A percentile compares a stretch with the other conserved stretches of the same genome.
phyloP scores from a whole-genome alignment of 139 green algal species.

The Pseudopediastrum boryanum region DNA sequence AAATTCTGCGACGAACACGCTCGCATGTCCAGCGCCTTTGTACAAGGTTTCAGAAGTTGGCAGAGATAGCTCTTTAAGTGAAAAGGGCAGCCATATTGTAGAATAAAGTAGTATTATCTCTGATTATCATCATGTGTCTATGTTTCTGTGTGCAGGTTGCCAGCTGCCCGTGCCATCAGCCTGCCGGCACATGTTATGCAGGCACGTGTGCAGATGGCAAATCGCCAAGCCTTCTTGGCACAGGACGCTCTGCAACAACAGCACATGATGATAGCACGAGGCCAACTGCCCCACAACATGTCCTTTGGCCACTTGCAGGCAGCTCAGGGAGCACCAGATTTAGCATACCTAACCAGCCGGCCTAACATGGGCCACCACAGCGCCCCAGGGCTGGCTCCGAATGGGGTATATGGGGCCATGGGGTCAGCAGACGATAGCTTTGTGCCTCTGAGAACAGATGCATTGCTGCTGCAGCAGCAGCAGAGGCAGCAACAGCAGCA shows the following conservation, averaged over 20 bases:
- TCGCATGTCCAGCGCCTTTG: conserved; percentile 3
- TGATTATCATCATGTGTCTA: too few species aligned
- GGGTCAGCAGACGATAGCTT: background rate
- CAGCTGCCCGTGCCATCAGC: conserved; percentile 13
- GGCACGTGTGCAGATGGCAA: conserved; percentile 25
- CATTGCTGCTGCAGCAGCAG: conserved; percentile 12
- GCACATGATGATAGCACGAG: conserved; percentile 13
- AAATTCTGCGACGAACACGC: background rate
- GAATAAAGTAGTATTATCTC: background rate
- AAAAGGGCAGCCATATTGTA: background rate
- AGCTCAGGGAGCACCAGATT: conserved; percentile 26
- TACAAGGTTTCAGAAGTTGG: background rate
- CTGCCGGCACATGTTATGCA: conserved; percentile 27
- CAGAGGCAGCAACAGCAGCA: background rate
- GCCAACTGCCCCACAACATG: background rate
- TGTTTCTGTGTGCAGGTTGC: conserved; percentile 6
- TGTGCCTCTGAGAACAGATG: background rate
- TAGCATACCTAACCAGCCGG: too few species aligned
- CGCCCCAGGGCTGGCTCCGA: background rate
- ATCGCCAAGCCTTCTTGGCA: conserved; percentile 3
- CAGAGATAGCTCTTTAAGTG: background rate
- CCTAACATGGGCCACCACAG: background rate
- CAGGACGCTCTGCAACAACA: conserved; percentile 29
- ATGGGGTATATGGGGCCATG: background rate
- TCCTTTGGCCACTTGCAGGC: background rate